Evolutionary conservation across 305 asterid genomes (phyloP).

Genomic region (Solanum hybrid): DNA sequence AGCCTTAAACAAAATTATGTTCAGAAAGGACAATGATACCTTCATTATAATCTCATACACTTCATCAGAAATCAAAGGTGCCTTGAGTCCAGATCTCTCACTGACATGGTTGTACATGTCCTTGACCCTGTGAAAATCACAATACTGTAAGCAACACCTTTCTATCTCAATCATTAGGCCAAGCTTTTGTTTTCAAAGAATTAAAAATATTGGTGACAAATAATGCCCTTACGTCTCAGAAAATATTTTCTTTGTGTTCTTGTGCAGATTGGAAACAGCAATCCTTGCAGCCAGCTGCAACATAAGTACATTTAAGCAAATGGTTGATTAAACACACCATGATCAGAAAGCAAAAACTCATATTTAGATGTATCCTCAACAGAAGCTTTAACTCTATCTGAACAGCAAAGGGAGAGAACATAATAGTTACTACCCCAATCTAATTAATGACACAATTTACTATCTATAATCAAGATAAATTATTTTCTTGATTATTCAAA

Average conservation of each 20-base stretch:
- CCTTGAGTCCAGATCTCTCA: constrained; percentile 73
- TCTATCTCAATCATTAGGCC: background rate
- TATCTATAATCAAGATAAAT: background rate
- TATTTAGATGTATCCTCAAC: too few species aligned
- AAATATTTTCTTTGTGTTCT: constrained; percentile 84
- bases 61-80: constrained; percentile 87
- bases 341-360: background rate
- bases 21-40: constrained; percentile 26
- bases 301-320: background rate
- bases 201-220: background rate
- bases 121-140: constrained; percentile 40
- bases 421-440: background rate
- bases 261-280: constrained; percentile 95
- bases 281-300: constrained; percentile 96
- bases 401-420: background rate
- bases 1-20: background rate
- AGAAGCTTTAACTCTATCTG: background rate
- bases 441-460: background rate
- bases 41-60: constrained; percentile 73
- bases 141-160: background rate
- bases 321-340: background rate
- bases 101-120: constrained; percentile 80
- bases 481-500: background rate
- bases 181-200: background rate
- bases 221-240: constrained; percentile 72